Evolutionary conservation across 768 basidiomycete species (phyloP), one percentile per base, ranked within the genome.

Genomic region (Lactifluus piperatus): DNA sequence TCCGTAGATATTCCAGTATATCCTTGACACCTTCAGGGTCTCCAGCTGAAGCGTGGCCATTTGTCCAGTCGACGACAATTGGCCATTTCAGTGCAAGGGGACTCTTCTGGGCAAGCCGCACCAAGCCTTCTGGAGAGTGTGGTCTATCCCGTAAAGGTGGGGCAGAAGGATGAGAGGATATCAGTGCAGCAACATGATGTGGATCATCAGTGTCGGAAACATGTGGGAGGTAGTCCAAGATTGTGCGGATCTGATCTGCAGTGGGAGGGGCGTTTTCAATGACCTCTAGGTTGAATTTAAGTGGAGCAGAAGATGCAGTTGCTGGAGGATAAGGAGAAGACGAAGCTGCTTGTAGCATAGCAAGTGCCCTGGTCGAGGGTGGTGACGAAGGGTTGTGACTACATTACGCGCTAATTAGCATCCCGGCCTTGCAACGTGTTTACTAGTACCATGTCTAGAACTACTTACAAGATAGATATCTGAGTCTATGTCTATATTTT

Each of bases 41-140:
- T 0, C 88, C 88, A 0, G 89, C 71, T 20, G 78, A 77, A 10
- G 81, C 86, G 43, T 76, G 76, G 1, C 88, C 88, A 24, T 75
- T 78, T 16, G 75, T 71, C 88, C 88, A 91, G 64, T 91, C 83
- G 2, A 91, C 88, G 0, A 91, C 85, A 47, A 91, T 78, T 0
- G 88, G 88, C 87, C 86, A 91, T 63, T 82, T 87, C 64, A 89
- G 70, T 16, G 80, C 81, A 14, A 75, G 75, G 1, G 83, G 85
- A 57, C 83, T 82, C 69, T 75, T 74, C 45, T 72, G 64, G 0
- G 76, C 86, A 10, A 88, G 74, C 29, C 76, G 71, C 2, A 72
- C 72, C 9, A 90, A 72, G 8, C 70, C 78, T 5, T 76, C 70
- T 0, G 79, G 64, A 29, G 27, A 70, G 78, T 7, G 80, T 73